Percentiles rank a stretch among this genome's conserved stretches.
phyloP scores from a whole-genome alignment of 2,329 filamentous ascomycete genomes.

The Hypoxylon sp. region DNA sequence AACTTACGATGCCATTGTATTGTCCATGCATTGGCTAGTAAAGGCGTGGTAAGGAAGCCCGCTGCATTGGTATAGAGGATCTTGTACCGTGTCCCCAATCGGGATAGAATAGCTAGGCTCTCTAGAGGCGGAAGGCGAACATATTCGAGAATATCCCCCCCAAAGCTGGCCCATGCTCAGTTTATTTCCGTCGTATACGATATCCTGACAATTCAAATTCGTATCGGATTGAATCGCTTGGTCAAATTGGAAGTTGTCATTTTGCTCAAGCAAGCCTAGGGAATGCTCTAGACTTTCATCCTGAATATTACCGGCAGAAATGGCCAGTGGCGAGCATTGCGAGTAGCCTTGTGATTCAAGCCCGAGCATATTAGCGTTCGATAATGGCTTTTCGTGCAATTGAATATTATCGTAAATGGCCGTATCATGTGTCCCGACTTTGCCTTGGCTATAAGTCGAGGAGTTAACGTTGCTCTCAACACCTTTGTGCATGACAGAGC shows the following conservation, averaged over 20 bases:
- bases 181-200: background rate
- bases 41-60: background rate
- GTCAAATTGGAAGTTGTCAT: background rate
- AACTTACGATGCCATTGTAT: background rate
- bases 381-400: background rate
- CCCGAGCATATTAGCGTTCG: background rate
- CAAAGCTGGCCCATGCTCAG: background rate
- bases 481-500: background rate
- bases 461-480: background rate
- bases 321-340: background rate
- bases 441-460: background rate
- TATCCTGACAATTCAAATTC: background rate
- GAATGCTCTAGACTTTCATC: background rate
- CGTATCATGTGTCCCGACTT: background rate
- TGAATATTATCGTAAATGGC: background rate
- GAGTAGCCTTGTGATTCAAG: constrained; percentile 2
- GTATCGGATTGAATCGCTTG: background rate
- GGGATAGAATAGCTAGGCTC: background rate
- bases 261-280: background rate
- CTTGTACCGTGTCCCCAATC: background rate
- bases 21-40: background rate
- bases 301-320: background rate
- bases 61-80: background rate
- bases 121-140: background rate
- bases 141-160: background rate